Base-by-base conservation (phyloP, 2,329 filamentous ascomycete genomes). In the Trichoderma guizhouense region DNA sequence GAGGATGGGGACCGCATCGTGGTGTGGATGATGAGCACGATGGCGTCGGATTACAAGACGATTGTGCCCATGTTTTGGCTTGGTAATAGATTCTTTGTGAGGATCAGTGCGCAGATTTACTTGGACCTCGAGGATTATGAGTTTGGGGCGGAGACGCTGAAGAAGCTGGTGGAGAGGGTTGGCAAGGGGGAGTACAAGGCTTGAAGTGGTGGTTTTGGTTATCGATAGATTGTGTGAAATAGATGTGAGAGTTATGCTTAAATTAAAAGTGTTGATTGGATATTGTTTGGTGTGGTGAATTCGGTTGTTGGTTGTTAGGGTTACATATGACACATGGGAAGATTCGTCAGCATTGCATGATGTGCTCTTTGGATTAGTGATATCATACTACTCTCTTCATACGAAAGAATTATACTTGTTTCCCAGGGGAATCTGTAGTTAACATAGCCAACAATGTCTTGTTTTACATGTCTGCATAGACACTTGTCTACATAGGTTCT, bases 51-150 rank as follows among this genome's bases (percentile, higher is more conserved):
- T n/a, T 88, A 90, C 79, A 86, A 90, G 69, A 96, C 94, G 0
- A 95, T 93, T 77, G 81, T 96, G 66, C 85, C 90, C 1, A 78
- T 92, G 3, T 89, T 89, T 71, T 80, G 86, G 9, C 89, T 94
- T 75, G 85, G 82, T 0, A 87, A 86, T 0, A 85, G 85, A 68
- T 87, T 91, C 79, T 97, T 92, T 92, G 84, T 87, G 0, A 84
- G 95, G 63, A 77, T 97, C 62, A 94, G 92, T 78, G 93, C 89
- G 15, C 94, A 97, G 84, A 87, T 96, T 0, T 98, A 96, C 79
- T 82, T 98, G n/a, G 93, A 93, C 30, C 79, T 91, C 74, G 85
- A 85, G 14, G 94, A 98, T 80, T 97, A 96, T 78, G 88, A 91
- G 78, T 93, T 88, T 87, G 86, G 87, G 5, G 93, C 86, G 0